phyloP scores from a whole-genome alignment of 1,284 basidiomycete species.

The Chalciporus sp. region DNA sequence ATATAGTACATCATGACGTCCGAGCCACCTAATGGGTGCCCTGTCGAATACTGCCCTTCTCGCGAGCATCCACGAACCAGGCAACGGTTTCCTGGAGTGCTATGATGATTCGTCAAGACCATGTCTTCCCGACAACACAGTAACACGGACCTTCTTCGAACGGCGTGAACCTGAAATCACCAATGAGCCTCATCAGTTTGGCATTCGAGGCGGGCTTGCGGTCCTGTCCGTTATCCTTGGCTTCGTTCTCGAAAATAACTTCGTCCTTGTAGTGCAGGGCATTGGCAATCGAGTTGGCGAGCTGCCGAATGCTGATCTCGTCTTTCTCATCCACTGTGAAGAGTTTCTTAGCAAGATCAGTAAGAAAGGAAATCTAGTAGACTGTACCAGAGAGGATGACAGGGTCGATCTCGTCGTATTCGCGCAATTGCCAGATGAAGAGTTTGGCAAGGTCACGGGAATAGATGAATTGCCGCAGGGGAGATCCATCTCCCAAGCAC shows the following conservation, averaged over 20 bases:
- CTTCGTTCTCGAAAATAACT: conserved; percentile 59
- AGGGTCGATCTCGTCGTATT: conserved; percentile 88
- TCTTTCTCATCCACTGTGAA: conserved; percentile 80
- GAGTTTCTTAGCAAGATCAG: neutral
- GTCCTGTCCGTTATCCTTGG: conserved; percentile 74
- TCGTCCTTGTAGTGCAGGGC: conserved; percentile 60
- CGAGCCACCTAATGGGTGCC: conserved; percentile 9
- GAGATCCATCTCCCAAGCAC: conserved; percentile 84
- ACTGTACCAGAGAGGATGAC: conserved; percentile 79
- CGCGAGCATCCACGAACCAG: conserved; percentile 81
- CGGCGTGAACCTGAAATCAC: conserved; percentile 83
- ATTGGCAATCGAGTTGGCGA: conserved; percentile 83
- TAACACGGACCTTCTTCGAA: conserved; percentile 69
- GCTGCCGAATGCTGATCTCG: conserved; percentile 85
- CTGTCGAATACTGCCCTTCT: conserved; percentile 59
- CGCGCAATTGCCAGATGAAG: conserved; percentile 88
- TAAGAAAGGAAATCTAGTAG: neutral
- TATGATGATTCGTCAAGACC: conserved; percentile 23
- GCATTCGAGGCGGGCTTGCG: conserved; percentile 93
- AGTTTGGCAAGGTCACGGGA: conserved; percentile 90
- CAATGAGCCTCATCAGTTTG: conserved; percentile 72
- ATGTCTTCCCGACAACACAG: conserved; percentile 11
- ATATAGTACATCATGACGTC: conserved; percentile 7
- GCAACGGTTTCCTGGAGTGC: conserved; percentile 72
- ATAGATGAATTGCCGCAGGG: conserved; percentile 91